A percentile compares a stretch with the other conserved stretches of the same genome.
Conservation (phyloP, 768 basidiomycete species). For the Lactarius evosmus region DNA sequence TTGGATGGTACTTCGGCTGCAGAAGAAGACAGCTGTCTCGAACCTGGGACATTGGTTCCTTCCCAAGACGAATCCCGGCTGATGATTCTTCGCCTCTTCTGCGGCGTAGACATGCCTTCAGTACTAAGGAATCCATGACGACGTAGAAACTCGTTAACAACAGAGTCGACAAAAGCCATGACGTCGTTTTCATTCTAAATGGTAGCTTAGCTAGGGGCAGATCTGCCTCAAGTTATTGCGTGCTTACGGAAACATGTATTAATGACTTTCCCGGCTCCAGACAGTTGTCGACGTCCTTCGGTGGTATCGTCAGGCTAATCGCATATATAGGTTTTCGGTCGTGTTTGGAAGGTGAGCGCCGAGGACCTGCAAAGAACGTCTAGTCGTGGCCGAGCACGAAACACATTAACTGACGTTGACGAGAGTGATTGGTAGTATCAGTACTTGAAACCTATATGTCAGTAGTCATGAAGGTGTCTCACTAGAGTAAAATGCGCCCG, state of each 20-base stretch:
- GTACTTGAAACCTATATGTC: conserved; percentile 22
- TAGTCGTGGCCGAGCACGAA: conserved; percentile 22
- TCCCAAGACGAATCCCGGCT: background rate
- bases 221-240: conserved; percentile 1
- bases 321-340: conserved; percentile 84
- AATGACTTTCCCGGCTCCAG: conserved; percentile 73
- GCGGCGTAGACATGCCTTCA: conserved; percentile 39
- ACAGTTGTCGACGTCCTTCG: conserved; percentile 67
- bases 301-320: conserved; percentile 67
- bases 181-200: conserved; percentile 59
- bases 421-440: background rate
- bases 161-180: conserved; percentile 51
- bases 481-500: background rate
- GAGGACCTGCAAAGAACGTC: conserved; percentile 40
- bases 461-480: conserved; percentile 26
- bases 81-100: conserved; percentile 49
- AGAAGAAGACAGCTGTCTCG: background rate
- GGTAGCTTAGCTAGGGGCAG: conserved; percentile 12
- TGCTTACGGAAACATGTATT: conserved; percentile 63
- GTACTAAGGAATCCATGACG: conserved; percentile 54
- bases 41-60: background rate
- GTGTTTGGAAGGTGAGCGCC: conserved; percentile 73
- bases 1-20: background rate
- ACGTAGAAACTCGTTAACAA: conserved; percentile 59
- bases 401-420: conserved; percentile 10